Evolutionary conservation across 257 asterid genomes (phyloP).

Genomic region (Galeopsis tetrahit): DNA sequence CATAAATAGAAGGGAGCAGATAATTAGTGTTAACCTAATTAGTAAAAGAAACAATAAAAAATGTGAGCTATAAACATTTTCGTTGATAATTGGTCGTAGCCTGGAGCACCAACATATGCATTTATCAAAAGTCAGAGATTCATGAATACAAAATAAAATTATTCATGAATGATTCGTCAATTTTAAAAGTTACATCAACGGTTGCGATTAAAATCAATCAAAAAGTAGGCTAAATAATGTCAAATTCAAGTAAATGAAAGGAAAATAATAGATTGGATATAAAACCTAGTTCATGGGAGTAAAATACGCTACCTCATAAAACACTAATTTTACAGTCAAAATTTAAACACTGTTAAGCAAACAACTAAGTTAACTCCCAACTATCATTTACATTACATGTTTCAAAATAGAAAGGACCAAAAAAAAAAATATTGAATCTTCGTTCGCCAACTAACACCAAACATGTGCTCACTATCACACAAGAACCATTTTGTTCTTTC

Average conservation of each 20-base stretch:
- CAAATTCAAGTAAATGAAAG: background rate
- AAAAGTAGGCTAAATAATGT: background rate
- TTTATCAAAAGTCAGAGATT: no score
- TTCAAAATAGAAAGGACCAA: constrained; percentile 40
- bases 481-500: constrained; percentile 8
- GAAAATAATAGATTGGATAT: constrained; percentile 24
- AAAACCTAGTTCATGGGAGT: constrained; percentile 41
- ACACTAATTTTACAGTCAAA: constrained; percentile 59
- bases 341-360: constrained; percentile 47
- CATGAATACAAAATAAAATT: no score
- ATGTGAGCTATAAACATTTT: no score
- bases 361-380: constrained; percentile 50
- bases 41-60: no score
- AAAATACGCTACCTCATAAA: constrained; percentile 45
- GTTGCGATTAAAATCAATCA: no score
- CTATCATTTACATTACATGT: constrained; percentile 52
- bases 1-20: background rate
- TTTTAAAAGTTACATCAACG: no score
- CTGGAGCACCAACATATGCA: no score
- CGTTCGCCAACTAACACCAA: constrained; percentile 37
- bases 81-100: no score
- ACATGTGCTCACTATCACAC: constrained; percentile 32
- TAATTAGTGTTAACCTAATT: background rate
- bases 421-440: constrained; percentile 34
- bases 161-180: no score